Conservation (phyloP, 2,329 filamentous ascomycete genomes). For the Neofusicoccum cordaticola region DNA sequence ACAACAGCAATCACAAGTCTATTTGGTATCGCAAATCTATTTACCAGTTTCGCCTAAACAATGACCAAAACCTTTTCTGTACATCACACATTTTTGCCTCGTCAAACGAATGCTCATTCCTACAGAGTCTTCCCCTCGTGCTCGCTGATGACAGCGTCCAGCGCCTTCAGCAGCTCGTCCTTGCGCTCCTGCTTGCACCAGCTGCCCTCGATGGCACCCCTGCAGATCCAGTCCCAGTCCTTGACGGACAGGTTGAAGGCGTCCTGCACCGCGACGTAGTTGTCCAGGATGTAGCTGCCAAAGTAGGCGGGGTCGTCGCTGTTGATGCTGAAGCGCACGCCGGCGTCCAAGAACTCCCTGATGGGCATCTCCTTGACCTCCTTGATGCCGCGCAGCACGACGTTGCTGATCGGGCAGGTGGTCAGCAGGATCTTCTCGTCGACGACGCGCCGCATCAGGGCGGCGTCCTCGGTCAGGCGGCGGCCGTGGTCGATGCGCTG, state of each 20-base stretch:
- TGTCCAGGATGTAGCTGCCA: conserved; percentile 71
- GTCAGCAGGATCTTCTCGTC: conserved; percentile 61
- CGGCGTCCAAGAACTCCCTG: conserved; percentile 59
- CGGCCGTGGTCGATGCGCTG: conserved; percentile 75
- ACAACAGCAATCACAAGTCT: background rate
- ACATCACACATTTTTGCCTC: background rate
- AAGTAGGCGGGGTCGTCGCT: conserved; percentile 76
- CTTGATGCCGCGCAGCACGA: conserved; percentile 58
- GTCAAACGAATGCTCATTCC: background rate
- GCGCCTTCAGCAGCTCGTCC: conserved; percentile 47
- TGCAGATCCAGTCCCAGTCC: conserved; percentile 67
- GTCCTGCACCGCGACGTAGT: conserved; percentile 73
- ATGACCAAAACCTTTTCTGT: background rate
- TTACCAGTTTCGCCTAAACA: background rate
- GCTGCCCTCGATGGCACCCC: conserved; percentile 62
- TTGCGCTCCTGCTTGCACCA: conserved; percentile 68
- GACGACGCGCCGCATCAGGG: conserved; percentile 59
- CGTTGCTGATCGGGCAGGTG: conserved; percentile 72
- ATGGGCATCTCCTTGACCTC: conserved; percentile 59
- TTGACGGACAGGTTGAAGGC: conserved; percentile 59
- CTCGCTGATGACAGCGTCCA: conserved; percentile 12
- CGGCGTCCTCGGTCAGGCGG: conserved; percentile 58
- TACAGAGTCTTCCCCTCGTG: conserved; percentile 7
- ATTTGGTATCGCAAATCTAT: conserved; percentile 8
- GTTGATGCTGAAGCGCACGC: conserved; percentile 69